Percentiles rank a stretch among this genome's conserved stretches.
Evolutionary conservation across 2,329 filamentous ascomycete species (phyloP).

Genomic region (Ploettnerulaceae sp.): DNA sequence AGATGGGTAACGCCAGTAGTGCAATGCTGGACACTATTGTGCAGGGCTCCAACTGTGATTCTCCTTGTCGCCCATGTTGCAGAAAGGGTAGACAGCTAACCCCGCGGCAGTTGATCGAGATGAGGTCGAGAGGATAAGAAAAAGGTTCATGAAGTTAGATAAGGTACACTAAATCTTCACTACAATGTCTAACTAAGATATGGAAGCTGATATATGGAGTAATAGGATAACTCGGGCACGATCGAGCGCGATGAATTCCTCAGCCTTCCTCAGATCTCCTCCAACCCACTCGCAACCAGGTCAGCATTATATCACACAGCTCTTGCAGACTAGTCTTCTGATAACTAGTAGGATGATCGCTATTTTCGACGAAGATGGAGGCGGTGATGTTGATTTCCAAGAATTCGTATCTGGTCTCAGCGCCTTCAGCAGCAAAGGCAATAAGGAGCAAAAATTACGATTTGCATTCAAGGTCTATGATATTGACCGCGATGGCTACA

Average conservation of each 20-base stretch:
- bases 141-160: slow-evolving; percentile 98
- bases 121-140: slow-evolving; percentile 90
- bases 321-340: slow-evolving; percentile 1
- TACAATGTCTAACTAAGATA: background rate
- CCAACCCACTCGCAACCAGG: slow-evolving; percentile 94
- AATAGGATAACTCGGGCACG: slow-evolving; percentile 90
- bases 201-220: slow-evolving; percentile 4
- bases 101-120: slow-evolving; percentile 76
- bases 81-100: slow-evolving; percentile 1
- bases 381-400: slow-evolving; percentile 96
- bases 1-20: slow-evolving; percentile 66
- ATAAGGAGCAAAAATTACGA: slow-evolving; percentile 96
- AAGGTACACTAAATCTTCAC: slow-evolving; percentile 58
- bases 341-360: slow-evolving; percentile 78
- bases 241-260: slow-evolving; percentile 99
- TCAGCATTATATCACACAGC: slow-evolving; percentile 33
- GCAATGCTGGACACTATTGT: slow-evolving; percentile 91
- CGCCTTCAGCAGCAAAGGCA: slow-evolving; percentile 95
- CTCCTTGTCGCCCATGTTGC: slow-evolving; percentile 3
- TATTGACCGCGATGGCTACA: slow-evolving; percentile 97
- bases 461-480: slow-evolving; percentile 99
- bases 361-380: slow-evolving; percentile 97
- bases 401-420: slow-evolving; percentile 95
- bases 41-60: slow-evolving; percentile 88
- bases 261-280: slow-evolving; percentile 92